Evolutionary conservation across 2,329 filamentous ascomycete genomes (phyloP), one percentile per base, ranked within the genome.

Genomic region (Xylariomycetidae sp.): DNA sequence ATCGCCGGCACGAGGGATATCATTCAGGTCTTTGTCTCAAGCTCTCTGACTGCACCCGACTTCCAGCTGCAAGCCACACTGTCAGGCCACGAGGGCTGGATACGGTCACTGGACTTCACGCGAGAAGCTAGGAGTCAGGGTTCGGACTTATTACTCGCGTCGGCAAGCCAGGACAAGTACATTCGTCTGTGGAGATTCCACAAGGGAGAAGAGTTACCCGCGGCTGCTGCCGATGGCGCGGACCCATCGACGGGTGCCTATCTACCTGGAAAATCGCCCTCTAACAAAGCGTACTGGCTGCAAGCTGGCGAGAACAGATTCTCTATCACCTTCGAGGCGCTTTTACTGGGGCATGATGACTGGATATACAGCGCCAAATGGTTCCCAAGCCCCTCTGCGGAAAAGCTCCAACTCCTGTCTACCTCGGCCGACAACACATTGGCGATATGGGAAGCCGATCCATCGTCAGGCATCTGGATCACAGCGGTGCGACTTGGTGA

Each of bases 111-210:
- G 10, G 81, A 81, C 42, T 92, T 98, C 46, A 74, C 76, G 1
- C 66, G 65, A 39, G 85, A 92, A 52, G 29, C 20, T 19, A 28
- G 64, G 3, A 61, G 63, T 15, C 45, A 60, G 1, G 58, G 64
- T 0, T 74, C 75, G 32, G 89, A 95, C 54, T 56, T 94, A 4
- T 62, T 96, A 15, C 72, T 98, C 14, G 87, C 90, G 1, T 96
- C 90, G 9, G 89, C 89, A 15, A 96, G 90, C 55, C 92, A 98
- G 58, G 92, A 98, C 60, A 95, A 94, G 62, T 98, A 96, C 52
- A 82, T 96, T 38, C 83, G 92, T 25, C 73, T 98, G 22, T 98
- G 92, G 92, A 78, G 89, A 37, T 64, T 98, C 22, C 84, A 85
- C 43, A 67, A 74, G 40, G 86, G 85, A 20, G 72, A 73, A 38